These are phyloP conservation scores for Gracilaria gracilis DNA, from an alignment of 23 red algal genomes.

Conservation along the genomic window DNA sequence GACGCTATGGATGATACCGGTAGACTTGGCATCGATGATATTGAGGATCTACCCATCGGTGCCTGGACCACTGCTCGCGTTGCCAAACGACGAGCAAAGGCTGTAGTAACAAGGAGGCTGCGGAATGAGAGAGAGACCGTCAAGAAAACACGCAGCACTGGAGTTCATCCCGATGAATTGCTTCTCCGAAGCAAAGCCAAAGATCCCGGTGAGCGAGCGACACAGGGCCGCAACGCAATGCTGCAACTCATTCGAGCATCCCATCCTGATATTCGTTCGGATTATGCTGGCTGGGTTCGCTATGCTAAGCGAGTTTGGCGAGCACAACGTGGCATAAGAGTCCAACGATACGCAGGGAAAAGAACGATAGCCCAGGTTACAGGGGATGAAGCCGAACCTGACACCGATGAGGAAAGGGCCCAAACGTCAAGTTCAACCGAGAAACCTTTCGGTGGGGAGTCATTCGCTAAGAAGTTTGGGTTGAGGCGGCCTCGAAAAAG, in stretches of 20 bases:
- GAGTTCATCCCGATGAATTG: constrained; percentile 5
- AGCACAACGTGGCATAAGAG: constrained; percentile 60
- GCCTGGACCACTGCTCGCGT: constrained; percentile 49
- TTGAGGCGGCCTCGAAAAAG: constrained; percentile 16
- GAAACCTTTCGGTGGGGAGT: constrained; percentile 33
- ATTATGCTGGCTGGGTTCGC: constrained; percentile 71
- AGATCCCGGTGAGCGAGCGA: constrained; percentile 28
- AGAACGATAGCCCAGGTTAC: background rate
- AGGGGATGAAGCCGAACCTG: background rate
- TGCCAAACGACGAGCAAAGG: constrained; percentile 39
- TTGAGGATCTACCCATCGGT: constrained; percentile 68
- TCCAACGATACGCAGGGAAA: constrained; percentile 52
- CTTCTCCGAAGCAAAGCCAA: constrained; percentile 23
- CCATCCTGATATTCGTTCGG: constrained; percentile 54
- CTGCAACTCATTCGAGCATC: constrained; percentile 41
- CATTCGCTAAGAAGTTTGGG: constrained; percentile 59
- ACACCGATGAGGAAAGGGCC: constrained; percentile 18
- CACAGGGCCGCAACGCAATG: constrained; percentile 25
- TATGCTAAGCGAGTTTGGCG: constrained; percentile 80
- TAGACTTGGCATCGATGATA: constrained; percentile 61
- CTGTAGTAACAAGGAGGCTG: constrained; percentile 52
- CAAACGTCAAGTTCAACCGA: too few relatives aligned
- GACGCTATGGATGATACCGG: constrained; percentile 52
- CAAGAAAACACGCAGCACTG: background rate
- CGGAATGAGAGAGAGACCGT: background rate